Evolutionary conservation across 345 rosid genomes (phyloP).

Genomic region (Salix exigua): DNA sequence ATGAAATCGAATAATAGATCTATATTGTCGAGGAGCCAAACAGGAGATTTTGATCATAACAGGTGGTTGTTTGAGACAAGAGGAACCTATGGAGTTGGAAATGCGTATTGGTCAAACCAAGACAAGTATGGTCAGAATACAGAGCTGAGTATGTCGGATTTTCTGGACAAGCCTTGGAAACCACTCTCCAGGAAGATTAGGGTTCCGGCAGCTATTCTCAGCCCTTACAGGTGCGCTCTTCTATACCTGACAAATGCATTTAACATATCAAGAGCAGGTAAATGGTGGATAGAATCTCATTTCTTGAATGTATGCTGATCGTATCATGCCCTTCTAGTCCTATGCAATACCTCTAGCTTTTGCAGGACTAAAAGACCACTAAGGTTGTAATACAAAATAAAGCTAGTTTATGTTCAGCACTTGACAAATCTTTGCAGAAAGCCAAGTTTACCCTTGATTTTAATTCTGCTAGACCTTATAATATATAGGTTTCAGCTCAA

Average conservation of each 20-base stretch:
- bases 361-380: not conserved
- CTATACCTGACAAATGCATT: not conserved
- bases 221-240: conserved; percentile 65
- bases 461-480: not conserved
- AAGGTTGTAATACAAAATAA: not conserved
- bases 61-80: conserved; percentile 87
- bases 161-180: conserved; percentile 97
- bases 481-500: not conserved
- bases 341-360: not conserved
- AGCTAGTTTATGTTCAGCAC: not conserved
- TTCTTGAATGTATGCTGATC: no score
- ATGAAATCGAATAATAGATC: conserved; percentile 69
- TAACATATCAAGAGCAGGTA: not conserved
- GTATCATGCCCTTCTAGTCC: no score
- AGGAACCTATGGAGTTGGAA: conserved; percentile 71
- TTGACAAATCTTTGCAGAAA: not conserved
- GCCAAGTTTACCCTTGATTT: not conserved
- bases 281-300: not conserved
- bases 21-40: conserved; percentile 81
- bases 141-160: conserved; percentile 71
- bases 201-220: conserved; percentile 58
- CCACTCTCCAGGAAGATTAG: conserved; percentile 76
- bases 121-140: conserved; percentile 31
- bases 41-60: conserved; percentile 89
- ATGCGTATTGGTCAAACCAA: conserved; percentile 74